phyloP scores from a whole-genome alignment of 129 eudicot genomes.

The Arctium minus region DNA sequence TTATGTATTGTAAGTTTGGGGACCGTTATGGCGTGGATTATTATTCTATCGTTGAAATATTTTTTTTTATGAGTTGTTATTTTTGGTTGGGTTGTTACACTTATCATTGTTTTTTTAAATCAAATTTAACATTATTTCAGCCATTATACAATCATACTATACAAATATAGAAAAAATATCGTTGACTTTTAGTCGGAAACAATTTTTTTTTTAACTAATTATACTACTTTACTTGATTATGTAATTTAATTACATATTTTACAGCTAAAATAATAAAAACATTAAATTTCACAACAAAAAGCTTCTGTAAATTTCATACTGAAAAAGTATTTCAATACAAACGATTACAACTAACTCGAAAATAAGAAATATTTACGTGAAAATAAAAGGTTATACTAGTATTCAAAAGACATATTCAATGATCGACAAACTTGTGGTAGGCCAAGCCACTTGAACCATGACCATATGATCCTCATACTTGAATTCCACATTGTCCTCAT shows the following conservation, averaged over 20 bases:
- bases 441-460: conserved; percentile 56
- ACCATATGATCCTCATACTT: conserved; percentile 57
- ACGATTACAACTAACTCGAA: not conserved
- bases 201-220: too few species aligned
- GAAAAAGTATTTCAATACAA: not conserved
- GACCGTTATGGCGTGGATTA: too few species aligned
- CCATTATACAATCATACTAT: too few species aligned
- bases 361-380: not conserved
- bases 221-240: not conserved
- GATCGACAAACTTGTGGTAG: conserved; percentile 29
- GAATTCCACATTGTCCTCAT: conserved; percentile 44
- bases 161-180: too few species aligned
- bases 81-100: too few species aligned
- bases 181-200: too few species aligned
- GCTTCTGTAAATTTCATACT: not conserved
- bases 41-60: too few species aligned
- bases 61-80: too few species aligned
- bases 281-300: not conserved
- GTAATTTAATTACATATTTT: not conserved
- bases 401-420: conserved; percentile 53
- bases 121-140: too few species aligned
- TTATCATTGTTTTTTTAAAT: too few species aligned
- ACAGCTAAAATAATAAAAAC: not conserved
- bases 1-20: too few species aligned
- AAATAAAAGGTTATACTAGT: not conserved